Evolutionary conservation across 768 basidiomycete species (phyloP), one percentile per base, ranked within the genome.

Genomic region (Cubamyces lactineus): DNA sequence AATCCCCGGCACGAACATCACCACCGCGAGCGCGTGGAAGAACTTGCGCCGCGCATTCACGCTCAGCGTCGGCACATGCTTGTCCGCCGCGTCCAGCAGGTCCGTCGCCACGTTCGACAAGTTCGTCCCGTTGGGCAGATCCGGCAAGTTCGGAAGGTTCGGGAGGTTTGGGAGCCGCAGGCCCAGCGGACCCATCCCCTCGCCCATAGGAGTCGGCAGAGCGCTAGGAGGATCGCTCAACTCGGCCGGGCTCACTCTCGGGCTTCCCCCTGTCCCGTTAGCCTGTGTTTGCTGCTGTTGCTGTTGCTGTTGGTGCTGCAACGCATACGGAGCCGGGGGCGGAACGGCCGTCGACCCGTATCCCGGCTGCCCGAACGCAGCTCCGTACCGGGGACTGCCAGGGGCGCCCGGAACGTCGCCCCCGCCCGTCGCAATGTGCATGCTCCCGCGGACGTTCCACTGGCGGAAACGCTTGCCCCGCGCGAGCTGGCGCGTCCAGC

Each of bases 1-100:
- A 61, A 98, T 86, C 0, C 97, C 97, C 7, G 97, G 97, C 34
- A 96, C 77, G 71, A 99, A 98, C 96, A 98, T 97, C 28, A 92
- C 81, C 48, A 98, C 95, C 2, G 96, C 94, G 56, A 98, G 79
- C 23, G 87, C 94, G 76, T 99, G 97, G 77, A 99, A 99, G 75
- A 91, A 98, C 75, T 99, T 99, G 53, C 97, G 83, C 62, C 97
- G 82, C 24, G 91, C 92, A 73, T 99, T 98, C 66, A 98, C 78
- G 49, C 89, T 86, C 57, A 98, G 78, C 55, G 92, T 94, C 21
- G 95, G 94, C 62, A 96, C 89, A 63, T 86, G 88, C 74, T 94
- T 94, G 74, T 95, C 91, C 1, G 94, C 92, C 48, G 91, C 91
- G 70, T 96, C 92, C 65, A 94, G 75, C 34, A 6, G 11, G 11